These are phyloP conservation scores for Zygosaccharomyces bisporus DNA, from an alignment of 805 yeast genomes.

Conservation along the genomic window DNA sequence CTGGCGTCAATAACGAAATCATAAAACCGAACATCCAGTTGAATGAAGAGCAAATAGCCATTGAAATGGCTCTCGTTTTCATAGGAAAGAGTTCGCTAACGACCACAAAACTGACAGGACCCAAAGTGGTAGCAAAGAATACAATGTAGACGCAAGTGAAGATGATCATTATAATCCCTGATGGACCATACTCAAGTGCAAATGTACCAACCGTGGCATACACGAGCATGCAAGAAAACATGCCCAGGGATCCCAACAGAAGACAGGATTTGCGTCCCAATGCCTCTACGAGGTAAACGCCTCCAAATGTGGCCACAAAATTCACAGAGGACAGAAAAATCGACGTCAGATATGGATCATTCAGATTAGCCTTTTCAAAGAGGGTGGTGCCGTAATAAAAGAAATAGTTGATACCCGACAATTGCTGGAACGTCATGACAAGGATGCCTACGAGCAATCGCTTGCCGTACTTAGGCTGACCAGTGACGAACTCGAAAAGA, in stretches of 20 bases:
- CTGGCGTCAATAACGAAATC: constrained; percentile 67
- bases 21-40: constrained; percentile 65
- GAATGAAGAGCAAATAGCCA: constrained; percentile 62
- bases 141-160: constrained; percentile 61
- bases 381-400: constrained; percentile 65
- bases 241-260: constrained; percentile 48
- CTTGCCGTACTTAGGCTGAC: constrained; percentile 50
- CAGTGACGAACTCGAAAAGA: constrained; percentile 49
- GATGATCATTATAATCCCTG: constrained; percentile 60
- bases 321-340: constrained; percentile 55
- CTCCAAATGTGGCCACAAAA: constrained; percentile 51
- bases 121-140: constrained; percentile 74
- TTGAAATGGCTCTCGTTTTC: constrained; percentile 55
- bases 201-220: constrained; percentile 60
- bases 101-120: constrained; percentile 63
- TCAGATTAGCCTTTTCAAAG: constrained; percentile 54
- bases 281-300: constrained; percentile 50
- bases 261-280: constrained; percentile 53
- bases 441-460: constrained; percentile 56
- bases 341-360: constrained; percentile 57
- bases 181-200: constrained; percentile 40
- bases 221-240: constrained; percentile 54
- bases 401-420: constrained; percentile 62
- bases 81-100: constrained; percentile 67
- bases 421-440: constrained; percentile 59